Evolutionary conservation across 2,329 filamentous ascomycete genomes (phyloP).

Genomic region (Diaporthe ilicicola): DNA sequence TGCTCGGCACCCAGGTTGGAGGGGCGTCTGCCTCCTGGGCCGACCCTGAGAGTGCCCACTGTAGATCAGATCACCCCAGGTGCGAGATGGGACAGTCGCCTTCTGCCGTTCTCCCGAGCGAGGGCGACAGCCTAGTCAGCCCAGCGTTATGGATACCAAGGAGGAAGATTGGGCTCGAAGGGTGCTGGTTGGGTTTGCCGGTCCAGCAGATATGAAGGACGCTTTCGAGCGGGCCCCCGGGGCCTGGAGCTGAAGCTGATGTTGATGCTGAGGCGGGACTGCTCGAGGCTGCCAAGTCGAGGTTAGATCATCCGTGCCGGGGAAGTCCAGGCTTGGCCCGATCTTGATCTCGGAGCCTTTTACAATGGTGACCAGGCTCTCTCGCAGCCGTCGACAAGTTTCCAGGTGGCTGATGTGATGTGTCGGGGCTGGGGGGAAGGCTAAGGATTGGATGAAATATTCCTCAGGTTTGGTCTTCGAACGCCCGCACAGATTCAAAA

Average conservation of each 20-base stretch:
- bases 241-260: conserved; percentile 1
- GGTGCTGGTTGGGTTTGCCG: neutral
- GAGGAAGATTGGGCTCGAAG: neutral
- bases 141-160: neutral
- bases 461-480: neutral
- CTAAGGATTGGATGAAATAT: neutral
- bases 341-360: neutral
- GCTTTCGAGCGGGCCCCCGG: neutral
- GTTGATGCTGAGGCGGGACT: neutral
- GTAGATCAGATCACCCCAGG: conserved; percentile 4
- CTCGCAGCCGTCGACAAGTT: neutral
- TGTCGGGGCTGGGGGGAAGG: neutral
- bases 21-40: neutral
- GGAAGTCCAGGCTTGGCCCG: conserved; percentile 21
- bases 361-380: neutral
- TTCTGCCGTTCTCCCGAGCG: neutral
- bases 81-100: neutral
- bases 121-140: neutral
- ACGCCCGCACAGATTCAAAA: neutral
- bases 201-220: neutral
- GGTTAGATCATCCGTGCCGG: neutral
- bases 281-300: conserved; percentile 3
- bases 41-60: neutral
- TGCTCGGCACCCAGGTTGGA: conserved; percentile 12
- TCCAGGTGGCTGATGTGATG: neutral